Conservation (phyloP, 2,329 filamentous ascomycete species). For the Hymenoscyphus scutula region DNA sequence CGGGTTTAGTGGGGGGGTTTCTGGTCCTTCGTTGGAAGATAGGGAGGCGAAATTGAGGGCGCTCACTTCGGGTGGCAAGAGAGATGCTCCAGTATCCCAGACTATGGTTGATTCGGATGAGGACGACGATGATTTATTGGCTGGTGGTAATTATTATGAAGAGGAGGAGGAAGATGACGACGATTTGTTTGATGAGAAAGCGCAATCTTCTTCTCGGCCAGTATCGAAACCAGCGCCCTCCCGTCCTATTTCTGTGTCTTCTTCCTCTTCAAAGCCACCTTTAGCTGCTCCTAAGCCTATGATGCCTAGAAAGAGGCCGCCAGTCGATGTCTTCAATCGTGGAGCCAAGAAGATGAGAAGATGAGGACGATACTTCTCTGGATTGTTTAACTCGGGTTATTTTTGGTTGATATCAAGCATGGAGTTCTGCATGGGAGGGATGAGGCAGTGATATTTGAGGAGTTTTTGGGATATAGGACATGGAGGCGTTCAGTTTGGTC, state of each 20-base stretch:
- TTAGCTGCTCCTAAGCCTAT: constrained; percentile 22
- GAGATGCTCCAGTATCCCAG: not conserved
- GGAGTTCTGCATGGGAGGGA: not conserved
- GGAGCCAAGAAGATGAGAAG: constrained; percentile 23
- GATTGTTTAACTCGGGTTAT: not conserved
- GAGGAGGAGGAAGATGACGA: constrained; percentile 17
- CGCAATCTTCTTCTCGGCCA: not conserved
- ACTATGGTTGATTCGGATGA: constrained; percentile 29
- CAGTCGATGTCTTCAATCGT: constrained; percentile 32
- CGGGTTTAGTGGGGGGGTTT: constrained; percentile 20
- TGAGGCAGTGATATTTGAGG: not conserved
- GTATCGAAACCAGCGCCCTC: constrained; percentile 2
- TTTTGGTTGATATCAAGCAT: not conserved
- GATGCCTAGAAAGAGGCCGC: constrained; percentile 25
- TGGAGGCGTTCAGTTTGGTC: too few species aligned
- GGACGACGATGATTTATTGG: constrained; percentile 17
- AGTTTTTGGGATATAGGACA: not conserved
- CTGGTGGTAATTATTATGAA: not conserved
- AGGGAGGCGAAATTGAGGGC: constrained; percentile 37
- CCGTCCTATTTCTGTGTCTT: not conserved
- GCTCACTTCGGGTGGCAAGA: constrained; percentile 22
- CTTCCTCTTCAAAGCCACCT: constrained; percentile 7
- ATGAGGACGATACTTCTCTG: not conserved
- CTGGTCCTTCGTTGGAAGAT: constrained; percentile 35
- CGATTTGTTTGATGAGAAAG: constrained; percentile 29